Conservation (phyloP, 805 yeast genomes). For the Lipomyces lipofer region DNA sequence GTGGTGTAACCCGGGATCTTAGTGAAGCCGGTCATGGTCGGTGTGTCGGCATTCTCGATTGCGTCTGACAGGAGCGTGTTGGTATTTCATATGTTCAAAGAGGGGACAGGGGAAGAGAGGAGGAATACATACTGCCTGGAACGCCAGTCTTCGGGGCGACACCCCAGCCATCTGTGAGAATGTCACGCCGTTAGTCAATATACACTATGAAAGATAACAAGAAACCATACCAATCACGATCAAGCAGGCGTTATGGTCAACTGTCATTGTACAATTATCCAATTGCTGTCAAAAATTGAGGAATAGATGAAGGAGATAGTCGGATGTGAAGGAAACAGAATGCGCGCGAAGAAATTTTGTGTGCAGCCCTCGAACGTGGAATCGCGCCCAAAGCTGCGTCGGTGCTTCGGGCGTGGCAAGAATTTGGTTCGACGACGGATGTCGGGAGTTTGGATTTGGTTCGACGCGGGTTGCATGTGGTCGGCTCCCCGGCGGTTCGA, state of each 20-base stretch:
- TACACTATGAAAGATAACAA: neutral
- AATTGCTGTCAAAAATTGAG: neutral
- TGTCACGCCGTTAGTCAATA: neutral
- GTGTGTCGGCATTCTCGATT: conserved; percentile 31
- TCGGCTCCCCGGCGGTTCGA: too few relatives aligned
- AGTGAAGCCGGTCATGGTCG: conserved; percentile 28
- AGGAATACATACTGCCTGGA: too few relatives aligned
- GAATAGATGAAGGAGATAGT: neutral
- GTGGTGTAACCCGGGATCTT: conserved; percentile 27
- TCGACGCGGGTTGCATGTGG: too few relatives aligned
- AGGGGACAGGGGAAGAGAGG: neutral
- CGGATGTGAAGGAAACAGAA: neutral
- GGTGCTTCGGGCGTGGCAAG: too few relatives aligned
- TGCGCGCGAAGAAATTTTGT: too few relatives aligned
- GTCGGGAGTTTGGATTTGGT: too few relatives aligned
- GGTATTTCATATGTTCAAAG: neutral
- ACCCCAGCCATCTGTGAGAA: conserved; percentile 30
- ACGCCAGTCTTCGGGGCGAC: conserved; percentile 23
- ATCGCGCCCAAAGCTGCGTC: too few relatives aligned
- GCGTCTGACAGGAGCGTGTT: too few relatives aligned
- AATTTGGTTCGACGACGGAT: too few relatives aligned
- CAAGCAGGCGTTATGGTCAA: conserved; percentile 28
- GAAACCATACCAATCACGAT: conserved; percentile 30
- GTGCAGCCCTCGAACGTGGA: too few relatives aligned
- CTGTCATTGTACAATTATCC: conserved; percentile 6